Base-by-base conservation (phyloP, 2,329 filamentous ascomycete species). In the Colletotrichum lentis region DNA sequence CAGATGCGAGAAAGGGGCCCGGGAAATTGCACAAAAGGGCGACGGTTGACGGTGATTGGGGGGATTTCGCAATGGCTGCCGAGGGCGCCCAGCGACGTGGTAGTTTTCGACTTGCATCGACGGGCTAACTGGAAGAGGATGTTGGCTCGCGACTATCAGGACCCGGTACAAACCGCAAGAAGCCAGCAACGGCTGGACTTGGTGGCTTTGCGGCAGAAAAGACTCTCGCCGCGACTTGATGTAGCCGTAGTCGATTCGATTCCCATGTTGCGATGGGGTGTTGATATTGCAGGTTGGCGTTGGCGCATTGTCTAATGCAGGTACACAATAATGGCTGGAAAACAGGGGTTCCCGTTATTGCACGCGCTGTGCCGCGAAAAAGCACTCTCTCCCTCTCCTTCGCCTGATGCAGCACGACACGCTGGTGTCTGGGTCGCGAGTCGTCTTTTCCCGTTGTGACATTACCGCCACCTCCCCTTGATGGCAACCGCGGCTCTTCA, bases 1-100 rank as follows among this genome's bases (percentile, higher is more conserved):
- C 39, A 67, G 57, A 20, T 58, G 58, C 57, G 52, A 46, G 20
- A 57, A 62, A 66, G 67, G 56, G 44, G 58, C 24, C 5, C n/a
- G 43, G 66, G 54, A 69, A 67, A 70, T 70, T 70, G 55, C 62
- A 63, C 31, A 60, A 56, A 64, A 54, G 20, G 62, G 39, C n/a
- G 54, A 44, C 6, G 54, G 61, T 69, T 65, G 63, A 46, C 58
- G 47, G 10, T 66, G 67, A 70, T 70, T 69, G 58, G 62, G 64
- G 66, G 63, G 24, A n/a, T 60, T 27, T 18, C 24, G 50, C 49
- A 62, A 60, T 54, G 65, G 65, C 54, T 56, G 55, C 49, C 65
- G 18, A 44, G 24, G 55, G 55, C 55, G 61, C 39, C 35, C 55
- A 47, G 55, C 20, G 50, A 60, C 55, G 55, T 55, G 37, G 54